phyloP scores from a whole-genome alignment of 352 stramenopile species.

The Phytophthora sansomeana region DNA sequence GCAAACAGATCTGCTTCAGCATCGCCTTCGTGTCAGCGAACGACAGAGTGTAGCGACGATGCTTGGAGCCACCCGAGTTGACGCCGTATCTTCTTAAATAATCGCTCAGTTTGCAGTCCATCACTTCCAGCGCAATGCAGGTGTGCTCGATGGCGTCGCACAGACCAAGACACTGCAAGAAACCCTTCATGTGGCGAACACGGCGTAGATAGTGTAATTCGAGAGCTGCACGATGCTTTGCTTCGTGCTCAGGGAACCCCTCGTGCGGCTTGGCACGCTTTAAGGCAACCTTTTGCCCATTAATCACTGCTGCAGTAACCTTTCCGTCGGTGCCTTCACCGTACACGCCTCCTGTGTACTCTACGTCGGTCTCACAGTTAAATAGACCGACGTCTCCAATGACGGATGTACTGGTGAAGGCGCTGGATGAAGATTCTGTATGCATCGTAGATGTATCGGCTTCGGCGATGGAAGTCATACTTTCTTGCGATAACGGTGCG shows the following conservation, averaged over 20 bases:
- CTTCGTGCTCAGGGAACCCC: constrained; percentile 75
- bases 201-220: constrained; percentile 83
- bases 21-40: constrained; percentile 62
- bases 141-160: constrained; percentile 88
- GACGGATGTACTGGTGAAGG: constrained; percentile 83
- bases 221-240: constrained; percentile 80
- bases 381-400: constrained; percentile 89
- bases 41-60: constrained; percentile 69
- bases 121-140: constrained; percentile 88
- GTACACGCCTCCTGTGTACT: constrained; percentile 85
- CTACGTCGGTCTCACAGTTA: constrained; percentile 82
- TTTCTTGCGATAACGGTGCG: constrained; percentile 43
- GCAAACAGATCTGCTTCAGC: constrained; percentile 78
- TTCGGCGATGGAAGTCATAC: constrained; percentile 17
- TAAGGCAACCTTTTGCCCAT: constrained; percentile 83
- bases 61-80: constrained; percentile 45
- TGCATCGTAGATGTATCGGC: constrained; percentile 4
- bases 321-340: constrained; percentile 88
- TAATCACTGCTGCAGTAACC: constrained; percentile 77
- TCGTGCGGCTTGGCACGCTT: constrained; percentile 85
- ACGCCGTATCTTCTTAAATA: constrained; percentile 79
- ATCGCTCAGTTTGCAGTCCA: constrained; percentile 90
- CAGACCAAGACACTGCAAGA: constrained; percentile 82
- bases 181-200: constrained; percentile 80
- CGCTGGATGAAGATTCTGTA: constrained; percentile 16